These are phyloP conservation scores for Cyclocybe aegerita DNA, from an alignment of 768 basidiomycete species.

Conservation along the genomic window DNA sequence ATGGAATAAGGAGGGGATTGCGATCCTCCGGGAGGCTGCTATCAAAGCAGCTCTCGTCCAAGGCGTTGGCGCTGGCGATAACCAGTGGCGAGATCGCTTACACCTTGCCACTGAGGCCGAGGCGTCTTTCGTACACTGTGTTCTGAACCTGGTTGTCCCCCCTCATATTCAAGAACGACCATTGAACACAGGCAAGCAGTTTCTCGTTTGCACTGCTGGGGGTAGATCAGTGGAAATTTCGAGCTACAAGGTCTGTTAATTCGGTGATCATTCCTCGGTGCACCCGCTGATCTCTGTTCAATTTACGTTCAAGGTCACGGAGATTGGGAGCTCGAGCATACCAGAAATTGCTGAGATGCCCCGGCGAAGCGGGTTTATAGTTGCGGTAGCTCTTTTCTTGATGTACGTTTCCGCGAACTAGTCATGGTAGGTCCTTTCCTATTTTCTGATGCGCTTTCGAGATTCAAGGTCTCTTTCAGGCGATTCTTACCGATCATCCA, in stretches of 20 bases:
- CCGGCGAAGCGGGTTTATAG: not conserved
- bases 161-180: too few relatives aligned
- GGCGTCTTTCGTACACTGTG: not conserved
- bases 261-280: not conserved
- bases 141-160: not conserved
- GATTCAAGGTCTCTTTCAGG: not conserved
- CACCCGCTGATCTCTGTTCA: not conserved
- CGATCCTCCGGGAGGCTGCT: not conserved
- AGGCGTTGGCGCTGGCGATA: not conserved
- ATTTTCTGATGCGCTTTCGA: not conserved
- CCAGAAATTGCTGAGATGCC: not conserved
- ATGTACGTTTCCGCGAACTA: not conserved
- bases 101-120: not conserved
- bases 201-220: not conserved
- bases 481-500: not conserved
- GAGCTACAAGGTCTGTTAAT: not conserved
- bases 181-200: not conserved
- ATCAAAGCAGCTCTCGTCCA: not conserved
- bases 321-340: not conserved
- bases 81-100: not conserved
- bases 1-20: not conserved
- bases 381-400: not conserved
- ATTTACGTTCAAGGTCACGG: not conserved
- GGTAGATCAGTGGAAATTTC: not conserved
- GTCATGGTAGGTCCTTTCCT: not conserved